phyloP scores from a whole-genome alignment of 2,329 filamentous ascomycete genomes.

The Triangularia setosa region DNA sequence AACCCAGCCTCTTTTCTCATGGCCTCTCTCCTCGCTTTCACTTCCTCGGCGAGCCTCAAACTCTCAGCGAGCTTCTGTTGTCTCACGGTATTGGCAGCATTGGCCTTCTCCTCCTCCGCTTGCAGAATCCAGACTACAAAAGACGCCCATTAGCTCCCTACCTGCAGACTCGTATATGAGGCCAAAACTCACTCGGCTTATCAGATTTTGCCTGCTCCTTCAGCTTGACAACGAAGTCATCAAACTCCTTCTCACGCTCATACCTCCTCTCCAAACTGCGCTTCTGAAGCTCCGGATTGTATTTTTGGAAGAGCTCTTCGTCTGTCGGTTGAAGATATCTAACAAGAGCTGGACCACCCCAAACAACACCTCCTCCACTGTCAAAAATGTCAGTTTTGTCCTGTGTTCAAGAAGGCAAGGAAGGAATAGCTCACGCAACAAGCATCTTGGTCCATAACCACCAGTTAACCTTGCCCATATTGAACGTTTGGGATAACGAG shows the following conservation, averaged over 20 bases:
- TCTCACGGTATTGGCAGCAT: conserved; percentile 40
- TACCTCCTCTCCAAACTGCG: conserved; percentile 76
- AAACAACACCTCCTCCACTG: conserved; percentile 67
- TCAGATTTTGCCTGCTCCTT: conserved; percentile 89
- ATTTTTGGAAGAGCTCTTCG: conserved; percentile 86
- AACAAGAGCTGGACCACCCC: conserved; percentile 83
- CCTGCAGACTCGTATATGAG: neutral
- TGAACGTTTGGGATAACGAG: neutral
- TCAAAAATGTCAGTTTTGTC: conserved; percentile 9
- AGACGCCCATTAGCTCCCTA: neutral
- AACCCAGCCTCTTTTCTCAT: conserved; percentile 48
- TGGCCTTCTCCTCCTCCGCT: conserved; percentile 43
- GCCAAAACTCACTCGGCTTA: conserved; percentile 68
- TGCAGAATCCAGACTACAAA: conserved; percentile 48
- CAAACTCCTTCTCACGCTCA: conserved; percentile 77
- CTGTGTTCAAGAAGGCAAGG: neutral
- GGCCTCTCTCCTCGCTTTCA: conserved; percentile 43
- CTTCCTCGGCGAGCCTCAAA: conserved; percentile 38
- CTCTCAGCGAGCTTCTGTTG: conserved; percentile 35
- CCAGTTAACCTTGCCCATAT: conserved; percentile 42
- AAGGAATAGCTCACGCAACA: conserved; percentile 51
- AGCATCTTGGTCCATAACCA: conserved; percentile 66
- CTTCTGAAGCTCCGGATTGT: conserved; percentile 92
- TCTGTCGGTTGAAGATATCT: conserved; percentile 78
- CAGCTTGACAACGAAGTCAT: conserved; percentile 77